These are phyloP conservation scores for Xylaria flabelliformis DNA, from an alignment of 495 filamentous ascomycete genomes.

Conservation along the genomic window DNA sequence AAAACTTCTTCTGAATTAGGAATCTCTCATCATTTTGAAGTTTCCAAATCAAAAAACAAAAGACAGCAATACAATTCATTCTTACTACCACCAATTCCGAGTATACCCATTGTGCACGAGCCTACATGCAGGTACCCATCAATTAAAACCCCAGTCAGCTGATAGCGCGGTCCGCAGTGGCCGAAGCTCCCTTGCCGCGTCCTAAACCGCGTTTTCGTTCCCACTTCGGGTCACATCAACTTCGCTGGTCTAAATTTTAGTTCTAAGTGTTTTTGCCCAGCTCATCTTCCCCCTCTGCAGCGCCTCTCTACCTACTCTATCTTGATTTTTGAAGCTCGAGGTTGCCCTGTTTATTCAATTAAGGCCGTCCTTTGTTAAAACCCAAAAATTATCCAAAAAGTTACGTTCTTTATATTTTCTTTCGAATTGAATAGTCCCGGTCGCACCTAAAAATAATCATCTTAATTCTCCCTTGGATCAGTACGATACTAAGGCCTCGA, in stretches of 20 bases:
- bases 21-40: background rate
- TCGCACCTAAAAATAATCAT: background rate
- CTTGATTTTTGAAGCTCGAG: background rate
- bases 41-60: background rate
- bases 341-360: background rate
- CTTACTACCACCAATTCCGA: background rate
- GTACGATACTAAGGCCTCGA: background rate
- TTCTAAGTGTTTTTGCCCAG: conserved; percentile 13
- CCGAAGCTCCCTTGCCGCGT: conserved; percentile 21
- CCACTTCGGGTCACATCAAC: conserved; percentile 23
- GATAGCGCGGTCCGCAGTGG: conserved; percentile 36
- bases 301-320: background rate
- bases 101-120: background rate
- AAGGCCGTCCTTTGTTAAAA: background rate
- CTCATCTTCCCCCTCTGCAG: background rate
- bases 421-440: background rate
- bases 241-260: conserved; percentile 13
- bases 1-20: background rate
- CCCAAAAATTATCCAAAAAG: background rate
- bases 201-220: conserved; percentile 31
- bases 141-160: conserved; percentile 41
- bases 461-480: background rate
- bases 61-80: background rate
- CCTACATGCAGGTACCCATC: conserved; percentile 10
- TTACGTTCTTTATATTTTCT: background rate